Evolutionary conservation across 495 filamentous ascomycete species (phyloP), one percentile per base, ranked within the genome.

Genomic region (Talaromyces trachyspermus): DNA sequence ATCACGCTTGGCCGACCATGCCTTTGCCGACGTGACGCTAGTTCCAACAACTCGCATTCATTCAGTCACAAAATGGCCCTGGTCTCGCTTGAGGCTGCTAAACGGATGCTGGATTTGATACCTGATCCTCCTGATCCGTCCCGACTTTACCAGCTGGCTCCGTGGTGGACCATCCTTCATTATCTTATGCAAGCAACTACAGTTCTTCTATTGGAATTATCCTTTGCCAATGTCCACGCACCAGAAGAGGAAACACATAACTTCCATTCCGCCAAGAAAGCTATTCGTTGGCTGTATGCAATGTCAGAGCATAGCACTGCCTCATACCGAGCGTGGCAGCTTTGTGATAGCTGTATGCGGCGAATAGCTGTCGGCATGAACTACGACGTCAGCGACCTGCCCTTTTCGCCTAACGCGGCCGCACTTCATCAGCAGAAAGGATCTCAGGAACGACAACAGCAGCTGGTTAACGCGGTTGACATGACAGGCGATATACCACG

Each of bases 101-200:
- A 60, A 17, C 55, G 62, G 9, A 76, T 78, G 57, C 62, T 84
- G 1, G 64, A 68, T 14, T 56, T 84, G 23, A 59, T 86, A 5
- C 76, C 74, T 0, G 67, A 75, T 25, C 50, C 63, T 19, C 66
- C 70, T 1, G 63, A 74, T 33, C 56, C 67, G 3, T 49, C 65
- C 15, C 67, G 63, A 20, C 61, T 85, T 4, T 81, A 83, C 49
- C 57, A 65, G n/a, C 63, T 76, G 5, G 58, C 70, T 5, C 79
- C 80, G 10, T 86, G 81, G 81, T 86, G 80, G 79, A 76, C 70
- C 37, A 63, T 80, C 8, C 61, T 86, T 11, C 83, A 86, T 53
- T 78, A 79, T 44, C 60, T 86, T 15, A 83, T 82, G 69, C 79
- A 84, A 61, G 74, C 80, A 0, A 62, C 71, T 3, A 76, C 74